phyloP scores from a whole-genome alignment of 176 grass and related monocot genomes.

The Pharus latifolius region DNA sequence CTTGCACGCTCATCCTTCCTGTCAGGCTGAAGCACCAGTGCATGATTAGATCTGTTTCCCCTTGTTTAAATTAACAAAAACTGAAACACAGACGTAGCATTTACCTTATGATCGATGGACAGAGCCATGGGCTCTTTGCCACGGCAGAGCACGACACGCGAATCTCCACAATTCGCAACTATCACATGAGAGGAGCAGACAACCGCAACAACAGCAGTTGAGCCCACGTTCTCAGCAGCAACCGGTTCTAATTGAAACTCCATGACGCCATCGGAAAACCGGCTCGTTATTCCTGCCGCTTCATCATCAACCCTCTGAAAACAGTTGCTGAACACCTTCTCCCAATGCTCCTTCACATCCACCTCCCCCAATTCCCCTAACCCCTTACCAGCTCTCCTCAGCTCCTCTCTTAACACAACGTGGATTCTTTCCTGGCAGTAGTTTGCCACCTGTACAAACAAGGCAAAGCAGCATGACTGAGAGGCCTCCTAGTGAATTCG shows the following conservation, averaged over 20 bases:
- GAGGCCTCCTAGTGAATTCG: neutral
- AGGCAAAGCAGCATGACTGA: neutral
- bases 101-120: slow-evolving; percentile 66
- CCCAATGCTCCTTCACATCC: slow-evolving; percentile 39
- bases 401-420: slow-evolving; percentile 25
- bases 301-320: slow-evolving; percentile 59
- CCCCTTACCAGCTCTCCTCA: neutral
- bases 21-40: slow-evolving; percentile 42
- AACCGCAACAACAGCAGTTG: slow-evolving; percentile 48
- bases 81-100: neutral
- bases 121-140: slow-evolving; percentile 46
- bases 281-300: slow-evolving; percentile 20
- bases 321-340: slow-evolving; percentile 39
- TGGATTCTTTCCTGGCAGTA: slow-evolving; percentile 65
- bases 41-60: neutral
- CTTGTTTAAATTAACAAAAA: neutral
- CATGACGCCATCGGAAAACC: neutral
- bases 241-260: neutral
- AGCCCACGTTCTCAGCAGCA: slow-evolving; percentile 36
- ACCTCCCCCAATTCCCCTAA: neutral
- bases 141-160: slow-evolving; percentile 55
- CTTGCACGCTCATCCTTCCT: slow-evolving; percentile 53
- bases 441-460: slow-evolving; percentile 38
- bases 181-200: slow-evolving; percentile 70
- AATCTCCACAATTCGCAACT: slow-evolving; percentile 60